These are phyloP conservation scores for Laetiporus sulphureus DNA, from an alignment of 1,284 basidiomycete genomes.

Conservation along the genomic window DNA sequence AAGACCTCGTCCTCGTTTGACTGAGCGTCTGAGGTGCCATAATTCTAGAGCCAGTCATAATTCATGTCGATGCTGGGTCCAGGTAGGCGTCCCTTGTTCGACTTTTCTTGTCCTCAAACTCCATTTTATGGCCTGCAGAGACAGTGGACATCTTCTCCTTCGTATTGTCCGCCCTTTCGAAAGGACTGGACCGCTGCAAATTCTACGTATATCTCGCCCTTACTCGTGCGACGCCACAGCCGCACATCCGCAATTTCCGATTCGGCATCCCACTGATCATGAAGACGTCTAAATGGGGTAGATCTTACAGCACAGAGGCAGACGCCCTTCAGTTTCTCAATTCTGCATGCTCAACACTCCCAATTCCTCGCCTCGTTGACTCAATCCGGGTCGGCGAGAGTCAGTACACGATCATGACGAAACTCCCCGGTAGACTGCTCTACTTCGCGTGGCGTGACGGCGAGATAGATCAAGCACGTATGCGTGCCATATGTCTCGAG, in stretches of 20 bases:
- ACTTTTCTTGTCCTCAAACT: neutral
- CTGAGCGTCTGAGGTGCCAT: neutral
- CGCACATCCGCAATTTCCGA: neutral
- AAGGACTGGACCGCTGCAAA: neutral
- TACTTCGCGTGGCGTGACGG: no score
- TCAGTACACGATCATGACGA: no score
- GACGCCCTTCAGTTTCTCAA: neutral
- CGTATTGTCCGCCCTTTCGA: neutral
- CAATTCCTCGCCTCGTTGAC: no score
- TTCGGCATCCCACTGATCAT: neutral
- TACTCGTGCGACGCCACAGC: neutral
- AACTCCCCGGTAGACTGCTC: no score
- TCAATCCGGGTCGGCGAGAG: no score
- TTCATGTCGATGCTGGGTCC: neutral
- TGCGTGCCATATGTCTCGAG: no score
- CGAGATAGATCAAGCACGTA: no score
- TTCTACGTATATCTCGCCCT: neutral
- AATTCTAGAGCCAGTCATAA: neutral
- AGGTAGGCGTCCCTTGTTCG: neutral
- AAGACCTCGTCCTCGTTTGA: neutral
- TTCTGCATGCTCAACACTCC: no score
- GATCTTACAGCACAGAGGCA: neutral
- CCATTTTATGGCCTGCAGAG: neutral
- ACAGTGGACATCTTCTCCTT: neutral
- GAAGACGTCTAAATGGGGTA: neutral